Evolutionary conservation across 163 green algal genomes (phyloP), one percentile per base, ranked within the genome.

Genomic region (Volvox carteri): DNA sequence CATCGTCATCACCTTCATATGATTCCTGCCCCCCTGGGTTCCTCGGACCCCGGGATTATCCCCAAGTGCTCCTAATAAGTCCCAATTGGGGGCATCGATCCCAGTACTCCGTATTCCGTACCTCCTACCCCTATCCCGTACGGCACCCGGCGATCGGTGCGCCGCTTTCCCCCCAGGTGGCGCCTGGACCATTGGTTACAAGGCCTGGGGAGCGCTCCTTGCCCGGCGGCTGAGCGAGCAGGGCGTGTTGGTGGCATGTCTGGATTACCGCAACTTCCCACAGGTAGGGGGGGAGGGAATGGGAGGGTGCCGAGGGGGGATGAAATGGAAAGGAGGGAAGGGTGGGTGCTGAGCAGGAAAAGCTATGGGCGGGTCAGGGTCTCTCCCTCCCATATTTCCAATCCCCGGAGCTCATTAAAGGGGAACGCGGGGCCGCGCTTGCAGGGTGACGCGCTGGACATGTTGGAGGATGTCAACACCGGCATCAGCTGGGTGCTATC

Each of bases 201-300:
- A 98, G 87, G 98, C 96, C 4, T 99, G 98, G 98, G 98, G 98
- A 19, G 96, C 97, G 16, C 92, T 99, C 48, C 94, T 99, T 42
- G 97, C 88, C 4, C 89, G 95, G 73, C 90, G 96, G 58, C 93
- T 99, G 25, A 96, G 93, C 72, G 92, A 98, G 83, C 80, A 93
- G 8, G 97, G 97, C 30, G 94, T 98, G 37, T 84, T 99, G 28
- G 96, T 99, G 37, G 95, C 92, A 4, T 99, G 94, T 88, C 90
- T 99, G 16, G 98, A 99, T 93, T 99, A 99, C 94, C 86, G 97
- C 16, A 99, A 99, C 90, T 99, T 99, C 74, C 97, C 97, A 0
- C 97, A 99, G 94, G 96, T 94, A 41, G 25, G 33, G 8, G 70
- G 56, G 30, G 60, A n/a, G n/a, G n/a, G n/a, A n/a, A n/a, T n/a